phyloP scores from a whole-genome alignment of 129 eudicot species.

The Lactuca saligna region DNA sequence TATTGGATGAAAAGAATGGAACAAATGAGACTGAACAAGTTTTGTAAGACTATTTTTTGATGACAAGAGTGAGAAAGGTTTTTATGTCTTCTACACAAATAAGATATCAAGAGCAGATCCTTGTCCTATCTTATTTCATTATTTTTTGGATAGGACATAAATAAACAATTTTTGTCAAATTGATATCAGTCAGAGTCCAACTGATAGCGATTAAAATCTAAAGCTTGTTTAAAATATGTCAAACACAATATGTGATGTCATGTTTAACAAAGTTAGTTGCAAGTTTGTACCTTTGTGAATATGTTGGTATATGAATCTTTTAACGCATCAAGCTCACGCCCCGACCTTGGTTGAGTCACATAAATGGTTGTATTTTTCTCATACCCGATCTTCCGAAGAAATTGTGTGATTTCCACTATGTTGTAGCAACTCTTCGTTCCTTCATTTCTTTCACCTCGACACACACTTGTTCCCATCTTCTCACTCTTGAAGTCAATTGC shows the following conservation, averaged over 20 bases:
- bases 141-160: not conserved
- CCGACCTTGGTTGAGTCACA: slow-evolving; percentile 53
- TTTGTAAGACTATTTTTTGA: not conserved
- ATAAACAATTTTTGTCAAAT: not conserved
- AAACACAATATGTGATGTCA: no score
- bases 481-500: slow-evolving; percentile 59
- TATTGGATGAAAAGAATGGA: not conserved
- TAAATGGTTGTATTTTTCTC: slow-evolving; percentile 51
- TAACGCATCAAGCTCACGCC: slow-evolving; percentile 36
- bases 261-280: not conserved
- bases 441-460: slow-evolving; percentile 23
- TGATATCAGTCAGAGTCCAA: not conserved
- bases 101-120: no score
- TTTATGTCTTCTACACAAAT: not conserved
- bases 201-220: not conserved
- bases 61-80: no score
- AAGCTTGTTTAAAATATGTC: not conserved
- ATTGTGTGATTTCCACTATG: slow-evolving; percentile 44
- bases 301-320: slow-evolving; percentile 48
- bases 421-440: slow-evolving; percentile 48
- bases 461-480: slow-evolving; percentile 32
- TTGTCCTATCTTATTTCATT: not conserved
- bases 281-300: slow-evolving; percentile 59
- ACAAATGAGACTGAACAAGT: not conserved
- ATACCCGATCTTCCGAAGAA: slow-evolving; percentile 51